Evolutionary conservation across 441 rosid genomes (phyloP).

Genomic region (Erysimum pusillum): DNA sequence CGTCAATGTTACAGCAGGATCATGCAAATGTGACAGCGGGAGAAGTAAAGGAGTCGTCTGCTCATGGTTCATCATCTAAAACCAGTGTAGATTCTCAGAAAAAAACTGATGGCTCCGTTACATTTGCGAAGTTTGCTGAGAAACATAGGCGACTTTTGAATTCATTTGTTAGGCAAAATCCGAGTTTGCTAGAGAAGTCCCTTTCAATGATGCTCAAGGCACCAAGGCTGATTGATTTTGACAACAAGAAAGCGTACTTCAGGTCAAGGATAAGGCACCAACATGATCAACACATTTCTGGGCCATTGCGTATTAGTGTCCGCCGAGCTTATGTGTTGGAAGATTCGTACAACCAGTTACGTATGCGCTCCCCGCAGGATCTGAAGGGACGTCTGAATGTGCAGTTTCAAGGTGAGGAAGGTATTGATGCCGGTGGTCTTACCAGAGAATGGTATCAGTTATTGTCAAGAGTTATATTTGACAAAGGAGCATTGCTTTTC

Average conservation of each 20-base stretch:
- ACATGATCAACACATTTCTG: constrained; percentile 89
- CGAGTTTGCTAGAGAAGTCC: constrained; percentile 87
- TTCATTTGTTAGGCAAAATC: constrained; percentile 93
- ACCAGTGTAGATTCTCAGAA: constrained; percentile 66
- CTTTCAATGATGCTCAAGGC: constrained; percentile 95
- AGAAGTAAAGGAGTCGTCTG: constrained; percentile 90
- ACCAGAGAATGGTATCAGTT: constrained; percentile 99
- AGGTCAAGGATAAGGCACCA: constrained; percentile 94
- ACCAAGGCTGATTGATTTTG: constrained; percentile 96
- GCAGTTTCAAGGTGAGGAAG: constrained; percentile 99
- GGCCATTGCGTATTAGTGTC: constrained; percentile 89
- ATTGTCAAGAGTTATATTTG: constrained; percentile 94
- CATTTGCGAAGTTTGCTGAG: constrained; percentile 92
- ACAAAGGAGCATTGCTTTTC: constrained; percentile 95
- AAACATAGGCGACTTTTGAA: constrained; percentile 93
- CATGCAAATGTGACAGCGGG: constrained; percentile 70
- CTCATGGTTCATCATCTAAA: constrained; percentile 58
- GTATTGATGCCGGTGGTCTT: constrained; percentile 99
- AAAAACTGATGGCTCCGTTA: constrained; percentile 75
- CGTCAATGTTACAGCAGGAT: constrained; percentile 70
- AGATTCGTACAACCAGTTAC: constrained; percentile 97
- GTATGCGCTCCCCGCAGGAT: constrained; percentile 94
- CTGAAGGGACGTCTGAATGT: constrained; percentile 94
- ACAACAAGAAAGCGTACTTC: constrained; percentile 95
- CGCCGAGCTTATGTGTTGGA: constrained; percentile 96